Conservation (phyloP, 1,284 basidiomycete genomes). For the Pseudozyma pruni region DNA sequence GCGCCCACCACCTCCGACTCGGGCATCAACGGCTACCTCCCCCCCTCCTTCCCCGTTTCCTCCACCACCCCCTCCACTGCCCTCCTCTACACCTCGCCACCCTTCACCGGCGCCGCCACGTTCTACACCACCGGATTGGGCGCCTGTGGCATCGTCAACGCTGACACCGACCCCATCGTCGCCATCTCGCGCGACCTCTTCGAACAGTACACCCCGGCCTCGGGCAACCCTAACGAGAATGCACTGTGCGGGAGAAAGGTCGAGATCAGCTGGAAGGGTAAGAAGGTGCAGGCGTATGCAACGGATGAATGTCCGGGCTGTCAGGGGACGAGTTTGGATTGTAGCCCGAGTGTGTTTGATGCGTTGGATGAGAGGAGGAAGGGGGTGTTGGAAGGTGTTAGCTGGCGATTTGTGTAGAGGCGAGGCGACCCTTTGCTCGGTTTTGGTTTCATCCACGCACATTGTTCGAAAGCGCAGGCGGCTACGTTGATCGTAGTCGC, state of each 20-base stretch:
- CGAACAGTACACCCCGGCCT: constrained; percentile 38
- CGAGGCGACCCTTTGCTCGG: not conserved
- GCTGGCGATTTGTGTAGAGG: constrained; percentile 41
- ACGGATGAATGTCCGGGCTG: constrained; percentile 80
- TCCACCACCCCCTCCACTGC: constrained; percentile 9
- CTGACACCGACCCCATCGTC: constrained; percentile 38
- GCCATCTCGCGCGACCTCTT: constrained; percentile 51
- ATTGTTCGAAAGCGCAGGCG: no score
- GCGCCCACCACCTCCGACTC: constrained; percentile 9
- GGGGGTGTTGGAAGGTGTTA: constrained; percentile 48
- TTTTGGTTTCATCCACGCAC: not conserved
- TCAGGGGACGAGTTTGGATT: constrained; percentile 78
- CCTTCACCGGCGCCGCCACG: constrained; percentile 39
- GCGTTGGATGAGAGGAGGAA: constrained; percentile 32
- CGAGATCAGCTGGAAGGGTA: constrained; percentile 72
- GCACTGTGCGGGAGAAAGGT: constrained; percentile 74
- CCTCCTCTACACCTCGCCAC: constrained; percentile 10
- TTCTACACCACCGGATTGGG: constrained; percentile 46
- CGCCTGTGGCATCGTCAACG: constrained; percentile 38
- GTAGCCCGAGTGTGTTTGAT: constrained; percentile 78
- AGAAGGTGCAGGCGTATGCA: constrained; percentile 73
- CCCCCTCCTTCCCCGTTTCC: constrained; percentile 16
- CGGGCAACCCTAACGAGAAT: constrained; percentile 42
- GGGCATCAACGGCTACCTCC: constrained; percentile 34
- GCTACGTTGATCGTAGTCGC: no score